Evolutionary conservation across 176 grass and related monocot species (phyloP).

Genomic region (Raddia distichophylla): DNA sequence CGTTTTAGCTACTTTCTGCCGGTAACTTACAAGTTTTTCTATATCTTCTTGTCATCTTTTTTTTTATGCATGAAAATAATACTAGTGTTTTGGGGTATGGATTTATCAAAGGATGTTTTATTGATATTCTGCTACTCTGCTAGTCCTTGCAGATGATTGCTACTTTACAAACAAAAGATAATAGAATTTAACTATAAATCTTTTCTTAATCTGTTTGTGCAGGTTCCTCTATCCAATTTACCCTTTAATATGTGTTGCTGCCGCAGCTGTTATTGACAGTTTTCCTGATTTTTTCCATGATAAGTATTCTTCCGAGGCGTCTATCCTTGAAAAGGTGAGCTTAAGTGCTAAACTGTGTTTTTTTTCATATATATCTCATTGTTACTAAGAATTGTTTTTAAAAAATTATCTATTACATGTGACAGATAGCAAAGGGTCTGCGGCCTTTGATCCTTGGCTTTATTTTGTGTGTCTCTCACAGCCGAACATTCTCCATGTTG

Average conservation of each 20-base stretch:
- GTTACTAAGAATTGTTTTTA: conserved; percentile 4
- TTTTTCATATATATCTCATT: background rate
- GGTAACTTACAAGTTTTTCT: background rate
- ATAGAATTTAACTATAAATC: conserved; percentile 5
- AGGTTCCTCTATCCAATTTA: conserved; percentile 99
- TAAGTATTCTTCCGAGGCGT: conserved; percentile 75
- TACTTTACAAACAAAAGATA: conserved; percentile 12
- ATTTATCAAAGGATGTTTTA: background rate
- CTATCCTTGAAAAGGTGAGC: conserved; percentile 70
- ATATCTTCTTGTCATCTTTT: background rate
- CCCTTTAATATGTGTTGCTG: conserved; percentile 91
- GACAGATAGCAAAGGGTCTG: conserved; percentile 87
- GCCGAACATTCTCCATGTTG: conserved; percentile 96
- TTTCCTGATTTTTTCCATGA: conserved; percentile 90
- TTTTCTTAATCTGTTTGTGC: conserved; percentile 41
- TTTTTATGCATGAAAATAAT: conserved; percentile 7
- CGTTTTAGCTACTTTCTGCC: conserved; percentile 1
- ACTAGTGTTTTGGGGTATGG: background rate
- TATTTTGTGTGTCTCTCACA: conserved; percentile 95
- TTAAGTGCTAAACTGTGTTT: conserved; percentile 1
- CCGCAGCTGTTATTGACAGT: conserved; percentile 81
- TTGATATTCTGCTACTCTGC: background rate
- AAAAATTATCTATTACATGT: conserved; percentile 42
- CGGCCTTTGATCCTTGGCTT: conserved; percentile 84
- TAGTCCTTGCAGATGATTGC: background rate